Evolutionary conservation across 352 stramenopile species (phyloP).

Genomic region (Globisporangium orthogonon): DNA sequence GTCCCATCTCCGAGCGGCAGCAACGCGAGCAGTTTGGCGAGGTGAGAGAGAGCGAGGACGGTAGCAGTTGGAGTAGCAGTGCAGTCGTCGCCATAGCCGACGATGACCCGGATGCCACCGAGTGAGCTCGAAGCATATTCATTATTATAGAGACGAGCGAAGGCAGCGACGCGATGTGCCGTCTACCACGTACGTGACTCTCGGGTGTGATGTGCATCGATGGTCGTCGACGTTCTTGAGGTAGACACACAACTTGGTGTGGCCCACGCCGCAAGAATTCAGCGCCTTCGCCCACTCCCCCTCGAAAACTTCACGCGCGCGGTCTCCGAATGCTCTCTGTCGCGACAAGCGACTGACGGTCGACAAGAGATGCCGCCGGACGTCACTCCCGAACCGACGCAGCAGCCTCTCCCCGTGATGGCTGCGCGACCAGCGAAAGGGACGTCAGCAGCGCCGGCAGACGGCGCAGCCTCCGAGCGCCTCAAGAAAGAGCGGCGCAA

Average conservation of each 20-base stretch:
- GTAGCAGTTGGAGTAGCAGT: not conserved
- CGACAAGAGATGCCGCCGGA: slow-evolving; percentile 20
- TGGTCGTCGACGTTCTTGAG: no score
- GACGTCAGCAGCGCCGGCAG: not conserved
- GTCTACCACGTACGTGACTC: no score
- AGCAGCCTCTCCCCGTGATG: not conserved
- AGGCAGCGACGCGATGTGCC: no score
- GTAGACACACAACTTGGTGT: no score
- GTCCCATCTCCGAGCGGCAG: slow-evolving; percentile 3
- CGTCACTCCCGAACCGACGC: not conserved
- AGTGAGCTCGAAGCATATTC: not conserved
- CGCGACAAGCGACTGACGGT: slow-evolving; percentile 5
- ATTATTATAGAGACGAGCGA: not conserved
- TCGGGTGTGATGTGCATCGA: no score
- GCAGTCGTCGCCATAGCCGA: no score
- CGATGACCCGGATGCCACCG: not conserved
- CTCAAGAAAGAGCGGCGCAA: slow-evolving; percentile 40
- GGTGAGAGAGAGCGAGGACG: not conserved
- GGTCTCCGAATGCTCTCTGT: no score
- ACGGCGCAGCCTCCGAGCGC: not conserved
- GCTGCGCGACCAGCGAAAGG: not conserved
- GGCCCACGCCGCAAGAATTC: no score
- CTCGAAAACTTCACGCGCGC: no score
- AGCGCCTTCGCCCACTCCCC: no score
- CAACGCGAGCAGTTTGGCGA: slow-evolving; percentile 1